Evolutionary conservation across 768 basidiomycete species (phyloP), one percentile per base, ranked within the genome.

Genomic region (Leccinum variicolor): DNA sequence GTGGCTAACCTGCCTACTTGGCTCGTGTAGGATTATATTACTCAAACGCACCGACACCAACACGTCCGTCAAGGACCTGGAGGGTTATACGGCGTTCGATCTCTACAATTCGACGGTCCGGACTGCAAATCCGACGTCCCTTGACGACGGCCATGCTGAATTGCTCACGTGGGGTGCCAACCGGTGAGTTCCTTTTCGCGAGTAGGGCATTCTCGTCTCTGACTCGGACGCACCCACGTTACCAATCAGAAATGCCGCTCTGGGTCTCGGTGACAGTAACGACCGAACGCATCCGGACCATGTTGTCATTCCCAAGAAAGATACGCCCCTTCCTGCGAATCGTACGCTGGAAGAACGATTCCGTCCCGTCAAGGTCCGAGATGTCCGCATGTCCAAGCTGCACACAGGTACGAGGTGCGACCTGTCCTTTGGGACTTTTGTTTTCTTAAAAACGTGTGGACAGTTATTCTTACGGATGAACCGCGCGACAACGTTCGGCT

Each of bases 61-160:
- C 69, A 73, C 77, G 0, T 74, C 80, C 5, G 62, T 90, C 57
- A 93, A 92, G 68, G 96, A 98, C 66, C 66, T 77, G 28, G 96
- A 98, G 63, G 96, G 91, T 0, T 89, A 95, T 70, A 93, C 92
- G 0, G 86, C 94, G 0, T 93, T 93, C 60, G 95, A 98, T 67
- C 74, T 98, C 33, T 97, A 93, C 74, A 98, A 98, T 68, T 89
- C 90, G 4, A 96, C 94, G 0, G 75, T 96, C 60, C 79, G 83
- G 67, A 89, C 82, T 28, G 90, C 90, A 4, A 84, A 84, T 57
- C 89, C 88, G 4, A 62, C 67, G 2, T 62, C 68, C 64, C 77
- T 67, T 68, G 63, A 71, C 3, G 68, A 63, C 10, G 66, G 60
- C 50, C 70, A 58, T 41, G 65, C 81, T 2, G 92, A 95, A 48